Evolutionary conservation across 2,329 filamentous ascomycete genomes (phyloP).

Genomic region (Elsinoe arachidis): DNA sequence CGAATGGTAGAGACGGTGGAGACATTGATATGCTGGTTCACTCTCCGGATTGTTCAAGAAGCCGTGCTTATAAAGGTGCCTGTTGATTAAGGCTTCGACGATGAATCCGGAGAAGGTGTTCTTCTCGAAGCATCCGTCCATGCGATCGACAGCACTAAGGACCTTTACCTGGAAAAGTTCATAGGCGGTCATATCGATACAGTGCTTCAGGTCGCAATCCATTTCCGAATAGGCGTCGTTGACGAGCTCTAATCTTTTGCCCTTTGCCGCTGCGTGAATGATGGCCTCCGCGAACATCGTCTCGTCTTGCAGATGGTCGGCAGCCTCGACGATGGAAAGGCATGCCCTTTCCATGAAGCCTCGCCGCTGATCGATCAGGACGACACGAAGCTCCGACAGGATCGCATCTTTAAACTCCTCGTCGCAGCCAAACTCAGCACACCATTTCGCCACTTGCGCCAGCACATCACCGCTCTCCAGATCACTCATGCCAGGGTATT

Average conservation of each 20-base stretch:
- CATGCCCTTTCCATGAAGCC: background rate
- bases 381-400: background rate
- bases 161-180: background rate
- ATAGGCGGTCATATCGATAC: background rate
- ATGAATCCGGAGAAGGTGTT: background rate
- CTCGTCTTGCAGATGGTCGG: background rate
- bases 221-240: background rate
- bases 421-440: background rate
- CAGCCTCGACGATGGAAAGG: background rate
- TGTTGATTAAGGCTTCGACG: background rate
- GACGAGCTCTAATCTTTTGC: background rate
- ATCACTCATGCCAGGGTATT: background rate
- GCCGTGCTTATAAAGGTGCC: background rate
- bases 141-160: background rate
- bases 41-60: background rate
- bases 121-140: background rate
- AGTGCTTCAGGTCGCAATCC: background rate
- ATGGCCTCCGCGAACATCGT: background rate
- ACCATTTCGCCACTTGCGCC: background rate
- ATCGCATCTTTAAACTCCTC: background rate
- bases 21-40: background rate
- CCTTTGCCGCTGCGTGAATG: background rate
- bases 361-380: background rate
- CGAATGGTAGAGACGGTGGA: background rate
- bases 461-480: background rate